Evolutionary conservation across 2,329 filamentous ascomycete species (phyloP).

Genomic region (Alternaria brassicicola): DNA sequence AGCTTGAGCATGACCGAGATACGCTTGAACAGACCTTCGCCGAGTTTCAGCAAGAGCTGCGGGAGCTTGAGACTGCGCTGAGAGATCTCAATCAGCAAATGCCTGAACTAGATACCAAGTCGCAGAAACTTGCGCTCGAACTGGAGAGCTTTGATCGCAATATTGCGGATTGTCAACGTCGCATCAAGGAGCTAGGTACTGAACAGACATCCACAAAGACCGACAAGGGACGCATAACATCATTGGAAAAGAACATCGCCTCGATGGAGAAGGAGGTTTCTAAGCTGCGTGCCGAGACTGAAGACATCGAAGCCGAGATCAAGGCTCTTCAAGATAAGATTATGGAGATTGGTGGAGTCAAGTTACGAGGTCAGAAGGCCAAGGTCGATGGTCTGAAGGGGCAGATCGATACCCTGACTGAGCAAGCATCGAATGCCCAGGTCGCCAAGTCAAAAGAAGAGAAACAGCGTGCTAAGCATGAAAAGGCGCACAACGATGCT

Average conservation of each 20-base stretch:
- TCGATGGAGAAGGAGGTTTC: conserved; percentile 78
- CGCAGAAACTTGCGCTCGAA: conserved; percentile 89
- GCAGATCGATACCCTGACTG: conserved; percentile 78
- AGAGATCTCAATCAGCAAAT: conserved; percentile 77
- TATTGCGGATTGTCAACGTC: conserved; percentile 79
- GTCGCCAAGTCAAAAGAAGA: conserved; percentile 90
- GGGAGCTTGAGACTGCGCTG: conserved; percentile 75
- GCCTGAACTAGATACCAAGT: conserved; percentile 83
- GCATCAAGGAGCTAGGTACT: conserved; percentile 80
- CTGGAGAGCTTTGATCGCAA: conserved; percentile 86
- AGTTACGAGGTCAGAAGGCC: conserved; percentile 84
- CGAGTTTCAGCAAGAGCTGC: conserved; percentile 82
- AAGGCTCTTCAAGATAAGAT: conserved; percentile 93
- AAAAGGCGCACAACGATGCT: conserved; percentile 80
- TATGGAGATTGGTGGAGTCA: conserved; percentile 96
- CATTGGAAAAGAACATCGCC: conserved; percentile 77
- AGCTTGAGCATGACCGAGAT: conserved; percentile 87
- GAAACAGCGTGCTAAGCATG: conserved; percentile 86
- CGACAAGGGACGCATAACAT: conserved; percentile 75
- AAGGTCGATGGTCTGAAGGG: conserved; percentile 86
- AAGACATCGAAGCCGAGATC: conserved; percentile 90
- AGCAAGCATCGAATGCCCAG: conserved; percentile 84
- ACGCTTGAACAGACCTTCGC: conserved; percentile 81
- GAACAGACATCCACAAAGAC: conserved; percentile 81
- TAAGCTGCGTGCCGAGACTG: conserved; percentile 81